Percentiles rank a stretch among this genome's conserved stretches.
Conservation (phyloP, 345 rosid species). For the Carallia brachiata region DNA sequence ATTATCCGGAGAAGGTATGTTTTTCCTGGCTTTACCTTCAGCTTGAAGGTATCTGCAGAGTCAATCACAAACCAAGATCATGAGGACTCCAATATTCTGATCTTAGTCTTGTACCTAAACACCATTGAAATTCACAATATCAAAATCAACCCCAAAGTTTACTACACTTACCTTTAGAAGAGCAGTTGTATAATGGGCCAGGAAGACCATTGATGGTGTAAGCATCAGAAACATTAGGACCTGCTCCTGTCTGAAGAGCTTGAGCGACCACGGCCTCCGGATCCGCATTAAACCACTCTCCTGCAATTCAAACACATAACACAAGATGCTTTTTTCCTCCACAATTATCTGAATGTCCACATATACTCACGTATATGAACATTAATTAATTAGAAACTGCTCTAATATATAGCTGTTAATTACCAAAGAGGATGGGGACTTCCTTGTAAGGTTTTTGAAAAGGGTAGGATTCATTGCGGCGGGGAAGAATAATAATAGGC, state of each 20-base stretch:
- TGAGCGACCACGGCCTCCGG: slow-evolving; percentile 29
- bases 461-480: slow-evolving; percentile 20
- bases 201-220: slow-evolving; percentile 33
- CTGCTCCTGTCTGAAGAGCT: slow-evolving; percentile 29
- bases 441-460: slow-evolving; percentile 27
- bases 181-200: slow-evolving; percentile 29
- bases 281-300: slow-evolving; percentile 31
- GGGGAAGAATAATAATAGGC: slow-evolving; percentile 26
- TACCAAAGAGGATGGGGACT: slow-evolving; percentile 30
- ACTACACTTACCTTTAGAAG: slow-evolving; percentile 15
- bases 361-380: neutral
- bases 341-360: neutral
- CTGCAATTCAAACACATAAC: slow-evolving; percentile 11
- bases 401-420: neutral
- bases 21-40: slow-evolving; percentile 32
- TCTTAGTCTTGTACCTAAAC: too few species aligned
- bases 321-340: neutral
- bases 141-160: too few species aligned
- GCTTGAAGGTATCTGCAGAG: slow-evolving; percentile 22
- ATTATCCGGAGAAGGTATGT: slow-evolving; percentile 28
- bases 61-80: neutral
- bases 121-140: too few species aligned
- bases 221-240: slow-evolving; percentile 30
- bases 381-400: neutral
- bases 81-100: neutral